phyloP scores from a whole-genome alignment of 192 early-diverging fungal species.

The Linderina pennispora region DNA sequence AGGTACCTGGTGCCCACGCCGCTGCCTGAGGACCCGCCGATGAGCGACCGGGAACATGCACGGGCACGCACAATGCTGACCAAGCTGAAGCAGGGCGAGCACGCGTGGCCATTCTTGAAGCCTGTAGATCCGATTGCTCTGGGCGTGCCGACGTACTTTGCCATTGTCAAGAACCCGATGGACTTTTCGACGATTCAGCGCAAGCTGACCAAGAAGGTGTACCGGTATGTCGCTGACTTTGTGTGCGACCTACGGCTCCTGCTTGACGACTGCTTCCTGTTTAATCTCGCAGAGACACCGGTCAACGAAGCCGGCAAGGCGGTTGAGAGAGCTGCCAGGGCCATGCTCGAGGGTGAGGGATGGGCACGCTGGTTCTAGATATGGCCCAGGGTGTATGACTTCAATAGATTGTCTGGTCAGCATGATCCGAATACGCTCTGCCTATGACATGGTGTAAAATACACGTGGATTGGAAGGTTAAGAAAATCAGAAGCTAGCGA shows the following conservation, averaged over 20 bases:
- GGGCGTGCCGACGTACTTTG: slow-evolving; percentile 58
- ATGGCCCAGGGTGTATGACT: no score
- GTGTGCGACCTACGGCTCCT: slow-evolving; percentile 57
- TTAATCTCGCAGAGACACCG: slow-evolving; percentile 50
- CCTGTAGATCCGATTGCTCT: slow-evolving; percentile 60
- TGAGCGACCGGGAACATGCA: slow-evolving; percentile 3
- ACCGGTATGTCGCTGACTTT: slow-evolving; percentile 50
- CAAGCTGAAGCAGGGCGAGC: slow-evolving; percentile 22
- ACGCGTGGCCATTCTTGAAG: slow-evolving; percentile 43
- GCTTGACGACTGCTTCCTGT: slow-evolving; percentile 64
- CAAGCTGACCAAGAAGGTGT: slow-evolving; percentile 50
- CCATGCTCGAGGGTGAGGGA: slow-evolving; percentile 15
- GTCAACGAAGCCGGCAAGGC: slow-evolving; percentile 51
- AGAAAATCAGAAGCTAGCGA: no score
- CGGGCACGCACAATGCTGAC: slow-evolving; percentile 12
- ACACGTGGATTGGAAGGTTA: no score
- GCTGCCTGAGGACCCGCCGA: slow-evolving; percentile 1
- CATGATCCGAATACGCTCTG: no score
- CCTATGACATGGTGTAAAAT: no score
- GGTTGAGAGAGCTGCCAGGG: slow-evolving; percentile 26
- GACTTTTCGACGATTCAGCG: slow-evolving; percentile 61
- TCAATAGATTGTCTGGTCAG: no score
- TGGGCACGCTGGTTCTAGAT: slow-evolving; percentile 27
- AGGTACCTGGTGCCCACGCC: not conserved
- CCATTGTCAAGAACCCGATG: slow-evolving; percentile 67